Base-by-base conservation (phyloP, 2,329 filamentous ascomycete species). In the Fusarium sp. region DNA sequence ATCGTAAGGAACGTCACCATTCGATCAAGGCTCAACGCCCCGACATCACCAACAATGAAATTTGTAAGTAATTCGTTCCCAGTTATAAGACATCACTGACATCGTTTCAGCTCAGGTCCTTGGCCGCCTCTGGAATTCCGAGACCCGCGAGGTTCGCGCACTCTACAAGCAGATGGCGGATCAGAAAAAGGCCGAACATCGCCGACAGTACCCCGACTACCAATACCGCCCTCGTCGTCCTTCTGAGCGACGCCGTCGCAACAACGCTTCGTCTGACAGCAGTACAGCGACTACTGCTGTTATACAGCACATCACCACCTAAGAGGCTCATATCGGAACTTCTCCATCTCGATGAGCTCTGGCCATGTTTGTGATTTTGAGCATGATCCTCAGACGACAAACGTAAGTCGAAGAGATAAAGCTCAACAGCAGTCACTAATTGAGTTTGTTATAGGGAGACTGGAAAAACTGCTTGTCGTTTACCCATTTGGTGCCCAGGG, bases 21-120 rank as follows among this genome's bases (percentile, higher is more conserved):
- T 47, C 74, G 16, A 71, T 84, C 44, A 83, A 83, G 73, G 63
- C 74, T 7, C 66, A 66, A 22, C 79, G 82, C 50, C 81, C 82
- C 6, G 74, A 73, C 20, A 79, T 84, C 31, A 79, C 80, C 36
- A 84, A 85, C 77, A 84, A 84, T 53, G 79, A 84, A 56, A 84
- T 85, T 51, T 85, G 82, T 85, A 75, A 81, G 82, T 78, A 22
- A 35, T 55, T 11, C n/a, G 12, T 33, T 10, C 47, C 28, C 6
- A 33, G 26, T 26, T 45, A 33, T 35, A 16, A 38, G 18, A 53
- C 41, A n/a, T 31, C 20, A 36, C 55, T 58, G 31, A 65, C 75
- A 79, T 66, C 78, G 47, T 9, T n/a, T 9, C 45, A 83, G 82
- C 82, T 12, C 78, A 81, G 69, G 77, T 83, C 48, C 78, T 82